Conservation (phyloP, 2,329 filamentous ascomycete genomes). For the Talaromyces sp. region DNA sequence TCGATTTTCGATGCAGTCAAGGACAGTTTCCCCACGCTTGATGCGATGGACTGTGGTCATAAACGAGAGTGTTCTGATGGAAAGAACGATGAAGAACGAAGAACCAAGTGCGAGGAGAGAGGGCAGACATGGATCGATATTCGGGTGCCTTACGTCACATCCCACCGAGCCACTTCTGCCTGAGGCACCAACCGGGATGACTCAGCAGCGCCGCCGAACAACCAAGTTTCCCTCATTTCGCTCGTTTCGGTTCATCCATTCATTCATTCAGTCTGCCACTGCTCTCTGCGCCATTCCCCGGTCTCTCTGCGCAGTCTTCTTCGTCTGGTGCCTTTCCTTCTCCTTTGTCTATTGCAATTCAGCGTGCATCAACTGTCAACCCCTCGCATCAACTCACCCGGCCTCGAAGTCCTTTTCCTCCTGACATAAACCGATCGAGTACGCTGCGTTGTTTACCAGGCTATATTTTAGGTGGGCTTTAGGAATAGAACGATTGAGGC, state of each 20-base stretch:
- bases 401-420: neutral
- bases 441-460: conserved; percentile 10
- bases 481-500: conserved; percentile 21
- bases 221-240: neutral
- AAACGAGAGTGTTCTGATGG: neutral
- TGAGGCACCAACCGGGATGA: neutral
- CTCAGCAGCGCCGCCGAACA: neutral
- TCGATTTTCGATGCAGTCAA: neutral
- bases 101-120: neutral
- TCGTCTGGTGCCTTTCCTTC: neutral
- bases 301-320: neutral
- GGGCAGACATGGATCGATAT: neutral
- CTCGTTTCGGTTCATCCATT: neutral
- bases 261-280: neutral
- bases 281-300: neutral
- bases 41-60: too few species aligned
- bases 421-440: conserved; percentile 10
- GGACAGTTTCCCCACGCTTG: too few species aligned
- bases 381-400: neutral
- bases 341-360: neutral
- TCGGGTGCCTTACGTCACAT: neutral
- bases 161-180: neutral
- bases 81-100: neutral
- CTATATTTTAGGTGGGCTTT: conserved; percentile 17
- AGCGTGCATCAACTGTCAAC: neutral